Base-by-base conservation (phyloP, 106 monocot species). In the Platanthera zijinensis region DNA sequence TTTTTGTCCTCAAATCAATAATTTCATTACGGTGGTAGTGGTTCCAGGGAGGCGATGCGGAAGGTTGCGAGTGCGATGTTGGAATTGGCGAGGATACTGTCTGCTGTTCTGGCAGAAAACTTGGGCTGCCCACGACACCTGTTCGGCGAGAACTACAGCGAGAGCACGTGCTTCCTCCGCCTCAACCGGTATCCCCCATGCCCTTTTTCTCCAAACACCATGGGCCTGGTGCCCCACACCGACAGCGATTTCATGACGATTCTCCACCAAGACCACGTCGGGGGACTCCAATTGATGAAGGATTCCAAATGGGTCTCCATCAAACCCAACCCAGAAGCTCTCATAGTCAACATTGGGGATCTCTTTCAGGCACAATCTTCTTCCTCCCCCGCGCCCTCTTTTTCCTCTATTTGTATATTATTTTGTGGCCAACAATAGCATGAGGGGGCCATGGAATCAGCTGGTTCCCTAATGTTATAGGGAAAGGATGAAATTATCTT, bases 171-270 rank as follows among this genome's bases (percentile, higher is more conserved):
- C 74, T 92, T 86, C 69, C 85, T 92, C 9, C 84, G 92, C 0
- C 72, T 92, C 8, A 88, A 92, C 69, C 78, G 81, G 7, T 92
- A 92, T 59, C 92, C 92, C 0, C 81, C 86, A 3, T 92, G 92
- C 79, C 86, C 86, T 7, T 84, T 81, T 53, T 78, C 85, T 5
- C 83, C 89, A 21, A 79, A 83, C 50, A 78, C 83, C 13, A 85
- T 83, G 14, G 92, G 92, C 6, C 77, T 89, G 9, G 67, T 76
- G 75, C 89, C 92, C 0, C 92, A 92, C 85, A 92, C 92, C 1
- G 92, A 92, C 77, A 92, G 92, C 47, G 92, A 92, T 53, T 92
- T 92, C 76, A 84, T 89, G 57, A 92, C 86, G 19, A 85, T 92
- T 18, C 92, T 92, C 10, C 66, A 83, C 68, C 92, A 92, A 52